Conservation (phyloP, 2,329 filamentous ascomycete genomes). For the Penicillium capsulatum region DNA sequence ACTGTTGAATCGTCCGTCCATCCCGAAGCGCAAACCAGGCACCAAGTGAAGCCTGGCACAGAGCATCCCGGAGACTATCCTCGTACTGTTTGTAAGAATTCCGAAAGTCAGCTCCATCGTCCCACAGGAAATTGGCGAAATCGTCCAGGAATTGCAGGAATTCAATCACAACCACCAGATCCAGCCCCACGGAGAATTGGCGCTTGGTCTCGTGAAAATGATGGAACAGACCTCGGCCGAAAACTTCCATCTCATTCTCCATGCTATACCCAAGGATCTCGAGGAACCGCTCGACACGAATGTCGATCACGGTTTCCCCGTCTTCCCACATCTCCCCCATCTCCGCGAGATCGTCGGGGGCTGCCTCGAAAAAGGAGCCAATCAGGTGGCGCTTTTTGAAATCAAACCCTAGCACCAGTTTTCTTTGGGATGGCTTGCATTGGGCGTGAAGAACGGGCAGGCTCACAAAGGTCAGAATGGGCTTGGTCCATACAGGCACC, state of each 20-base stretch:
- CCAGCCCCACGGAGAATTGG: slow-evolving; percentile 26
- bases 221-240: slow-evolving; percentile 25
- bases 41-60: slow-evolving; percentile 26
- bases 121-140: slow-evolving; percentile 18
- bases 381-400: slow-evolving; percentile 18
- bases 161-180: slow-evolving; percentile 29
- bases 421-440: slow-evolving; percentile 5
- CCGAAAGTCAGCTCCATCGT: slow-evolving; percentile 6
- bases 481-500: not conserved
- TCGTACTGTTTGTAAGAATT: slow-evolving; percentile 13
- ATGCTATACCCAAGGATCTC: slow-evolving; percentile 22
- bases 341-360: slow-evolving; percentile 22
- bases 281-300: slow-evolving; percentile 21
- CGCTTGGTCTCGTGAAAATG: slow-evolving; percentile 18
- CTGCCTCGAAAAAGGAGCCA: slow-evolving; percentile 25
- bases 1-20: not conserved
- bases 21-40: slow-evolving; percentile 24
- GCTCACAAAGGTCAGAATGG: slow-evolving; percentile 2
- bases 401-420: slow-evolving; percentile 31
- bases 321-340: slow-evolving; percentile 27
- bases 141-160: slow-evolving; percentile 32
- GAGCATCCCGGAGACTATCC: slow-evolving; percentile 24
- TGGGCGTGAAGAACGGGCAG: not conserved
- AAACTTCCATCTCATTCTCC: slow-evolving; percentile 9
- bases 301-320: slow-evolving; percentile 21